Evolutionary conservation across 2,329 filamentous ascomycete species (phyloP).

Genomic region (Lecanosticta acicola): DNA sequence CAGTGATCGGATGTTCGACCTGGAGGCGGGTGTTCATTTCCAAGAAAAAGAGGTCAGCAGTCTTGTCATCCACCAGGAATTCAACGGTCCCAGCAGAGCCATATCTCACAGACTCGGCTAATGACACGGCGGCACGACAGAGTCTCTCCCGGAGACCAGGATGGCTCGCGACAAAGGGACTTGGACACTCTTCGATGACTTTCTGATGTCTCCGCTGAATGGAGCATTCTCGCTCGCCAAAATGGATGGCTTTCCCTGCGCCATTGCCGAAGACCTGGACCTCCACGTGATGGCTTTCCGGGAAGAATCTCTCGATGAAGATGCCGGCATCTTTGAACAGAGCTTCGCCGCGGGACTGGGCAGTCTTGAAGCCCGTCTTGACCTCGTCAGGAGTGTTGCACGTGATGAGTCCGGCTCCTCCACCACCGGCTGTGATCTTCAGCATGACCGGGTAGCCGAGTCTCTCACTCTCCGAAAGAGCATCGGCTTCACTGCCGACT

Average conservation of each 20-base stretch:
- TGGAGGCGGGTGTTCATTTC: constrained; percentile 57
- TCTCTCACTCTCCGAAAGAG: constrained; percentile 38
- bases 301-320: constrained; percentile 78
- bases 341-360: constrained; percentile 67
- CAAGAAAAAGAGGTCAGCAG: constrained; percentile 66
- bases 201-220: constrained; percentile 85
- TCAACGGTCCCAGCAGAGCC: constrained; percentile 87
- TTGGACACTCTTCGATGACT: constrained; percentile 83
- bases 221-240: constrained; percentile 84
- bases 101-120: constrained; percentile 56
- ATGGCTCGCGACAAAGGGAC: constrained; percentile 55
- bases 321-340: constrained; percentile 78
- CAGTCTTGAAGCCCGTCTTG: constrained; percentile 51
- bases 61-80: constrained; percentile 80
- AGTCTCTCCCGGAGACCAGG: constrained; percentile 57
- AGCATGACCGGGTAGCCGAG: constrained; percentile 50
- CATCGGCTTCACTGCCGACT: constrained; percentile 45
- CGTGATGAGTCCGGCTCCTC: constrained; percentile 74
- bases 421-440: constrained; percentile 58
- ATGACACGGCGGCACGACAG: constrained; percentile 63
- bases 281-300: constrained; percentile 76
- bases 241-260: constrained; percentile 70
- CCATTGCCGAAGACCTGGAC: constrained; percentile 86
- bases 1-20: constrained; percentile 55
- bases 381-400: constrained; percentile 66